These are phyloP conservation scores for Shiraia sp. DNA, from an alignment of 2,329 filamentous ascomycete genomes.

Conservation along the genomic window DNA sequence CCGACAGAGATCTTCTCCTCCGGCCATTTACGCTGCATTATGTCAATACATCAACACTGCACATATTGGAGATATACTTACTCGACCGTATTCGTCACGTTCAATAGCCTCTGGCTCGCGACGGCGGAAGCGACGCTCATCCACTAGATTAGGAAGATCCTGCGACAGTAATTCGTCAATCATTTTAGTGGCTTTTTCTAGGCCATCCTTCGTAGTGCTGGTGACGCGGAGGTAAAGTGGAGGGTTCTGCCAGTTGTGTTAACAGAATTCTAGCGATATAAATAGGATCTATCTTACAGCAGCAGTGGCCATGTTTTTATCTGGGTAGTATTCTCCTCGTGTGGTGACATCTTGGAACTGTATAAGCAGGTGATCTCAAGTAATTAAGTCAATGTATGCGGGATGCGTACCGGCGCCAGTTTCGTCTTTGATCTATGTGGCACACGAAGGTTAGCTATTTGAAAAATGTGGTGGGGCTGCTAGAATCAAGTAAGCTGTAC, in stretches of 20 bases:
- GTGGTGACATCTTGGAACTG: constrained; percentile 93
- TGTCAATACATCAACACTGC: constrained; percentile 27
- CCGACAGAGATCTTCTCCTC: constrained; percentile 92
- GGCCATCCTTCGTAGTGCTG: constrained; percentile 86
- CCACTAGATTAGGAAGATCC: constrained; percentile 91
- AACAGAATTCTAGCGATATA: constrained; percentile 4
- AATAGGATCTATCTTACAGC: constrained; percentile 60
- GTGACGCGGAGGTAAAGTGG: constrained; percentile 95
- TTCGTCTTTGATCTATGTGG: constrained; percentile 98
- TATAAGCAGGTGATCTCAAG: constrained; percentile 63
- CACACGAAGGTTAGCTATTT: constrained; percentile 93
- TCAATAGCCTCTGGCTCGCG: constrained; percentile 81
- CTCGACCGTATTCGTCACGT: constrained; percentile 86
- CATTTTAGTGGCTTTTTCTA: constrained; percentile 83
- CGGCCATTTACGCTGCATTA: constrained; percentile 88
- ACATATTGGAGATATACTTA: constrained; percentile 51
- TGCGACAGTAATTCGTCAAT: constrained; percentile 96
- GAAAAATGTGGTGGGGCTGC: constrained; percentile 64
- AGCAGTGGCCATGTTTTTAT: constrained; percentile 95
- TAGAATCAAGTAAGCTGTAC: constrained; percentile 54
- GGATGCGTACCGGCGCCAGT: constrained; percentile 98
- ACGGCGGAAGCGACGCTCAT: constrained; percentile 88
- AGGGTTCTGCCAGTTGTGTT: constrained; percentile 67
- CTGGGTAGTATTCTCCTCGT: constrained; percentile 92
- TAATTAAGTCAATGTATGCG: constrained; percentile 65